These are phyloP conservation scores for Cydonia oblonga DNA, from an alignment of 331 rosid genomes.

Conservation along the genomic window DNA sequence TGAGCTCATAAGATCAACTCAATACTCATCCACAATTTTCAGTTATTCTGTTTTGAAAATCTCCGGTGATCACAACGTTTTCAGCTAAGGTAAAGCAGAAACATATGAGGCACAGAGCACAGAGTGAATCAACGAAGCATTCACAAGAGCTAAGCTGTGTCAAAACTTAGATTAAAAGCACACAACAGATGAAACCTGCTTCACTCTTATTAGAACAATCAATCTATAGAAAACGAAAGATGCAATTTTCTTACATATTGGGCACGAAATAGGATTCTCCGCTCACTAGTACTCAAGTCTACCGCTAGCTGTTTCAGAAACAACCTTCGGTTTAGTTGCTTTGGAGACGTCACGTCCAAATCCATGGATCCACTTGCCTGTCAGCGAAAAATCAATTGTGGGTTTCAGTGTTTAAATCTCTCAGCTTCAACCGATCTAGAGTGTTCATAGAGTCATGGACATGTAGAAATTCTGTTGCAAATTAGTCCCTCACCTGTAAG, in stretches of 20 bases:
- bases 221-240: not conserved
- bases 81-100: not conserved
- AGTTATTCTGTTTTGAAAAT: not conserved
- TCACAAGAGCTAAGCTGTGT: not conserved
- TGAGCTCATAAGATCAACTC: too few species aligned
- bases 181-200: not conserved
- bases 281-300: slow-evolving; percentile 75
- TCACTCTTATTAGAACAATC: not conserved
- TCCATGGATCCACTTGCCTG: slow-evolving; percentile 94
- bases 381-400: not conserved
- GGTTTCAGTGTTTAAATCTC: not conserved
- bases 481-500: slow-evolving; percentile 50
- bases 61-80: not conserved
- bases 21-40: too few species aligned
- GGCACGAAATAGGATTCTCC: slow-evolving; percentile 70
- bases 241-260: slow-evolving; percentile 61
- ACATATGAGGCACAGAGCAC: not conserved
- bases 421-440: not conserved
- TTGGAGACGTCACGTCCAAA: slow-evolving; percentile 85
- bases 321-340: slow-evolving; percentile 74
- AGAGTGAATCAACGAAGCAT: not conserved
- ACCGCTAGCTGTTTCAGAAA: slow-evolving; percentile 84
- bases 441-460: not conserved
- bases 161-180: not conserved
- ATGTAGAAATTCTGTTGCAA: too few species aligned